phyloP scores from a whole-genome alignment of 1,139 yeast species.

The Candida frijolesensis region DNA sequence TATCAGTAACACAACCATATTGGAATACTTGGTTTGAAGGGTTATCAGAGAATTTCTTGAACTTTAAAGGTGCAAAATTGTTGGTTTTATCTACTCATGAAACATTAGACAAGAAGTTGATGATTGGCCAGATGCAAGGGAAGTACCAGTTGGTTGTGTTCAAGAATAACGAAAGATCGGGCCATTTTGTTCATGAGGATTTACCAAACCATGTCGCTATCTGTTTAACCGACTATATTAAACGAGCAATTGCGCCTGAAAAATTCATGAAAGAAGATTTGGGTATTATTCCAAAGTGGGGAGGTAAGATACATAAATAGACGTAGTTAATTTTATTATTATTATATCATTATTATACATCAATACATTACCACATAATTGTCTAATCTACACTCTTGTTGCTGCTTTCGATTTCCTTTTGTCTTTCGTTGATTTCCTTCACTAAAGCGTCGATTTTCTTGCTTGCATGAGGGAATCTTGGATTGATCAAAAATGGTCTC shows the following conservation, averaged over 20 bases:
- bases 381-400: slow-evolving; percentile 33
- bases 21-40: slow-evolving; percentile 86
- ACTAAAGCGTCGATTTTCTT: slow-evolving; percentile 83
- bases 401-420: slow-evolving; percentile 25
- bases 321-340: background rate
- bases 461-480: slow-evolving; percentile 89
- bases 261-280: slow-evolving; percentile 41
- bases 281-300: slow-evolving; percentile 54
- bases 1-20: slow-evolving; percentile 57
- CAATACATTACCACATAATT: too few relatives aligned
- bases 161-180: slow-evolving; percentile 58
- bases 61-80: slow-evolving; percentile 58
- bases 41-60: slow-evolving; percentile 64
- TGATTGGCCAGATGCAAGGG: slow-evolving; percentile 97
- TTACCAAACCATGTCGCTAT: slow-evolving; percentile 67
- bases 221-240: slow-evolving; percentile 52
- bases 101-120: slow-evolving; percentile 77
- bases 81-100: slow-evolving; percentile 90
- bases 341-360: background rate
- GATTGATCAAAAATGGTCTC: slow-evolving; percentile 89
- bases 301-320: slow-evolving; percentile 42
- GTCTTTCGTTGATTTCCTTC: slow-evolving; percentile 45
- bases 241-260: slow-evolving; percentile 43
- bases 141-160: slow-evolving; percentile 87
- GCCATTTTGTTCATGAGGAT: slow-evolving; percentile 95